Evolutionary conservation across 345 rosid genomes (phyloP).

Genomic region (Camelina hispida): DNA sequence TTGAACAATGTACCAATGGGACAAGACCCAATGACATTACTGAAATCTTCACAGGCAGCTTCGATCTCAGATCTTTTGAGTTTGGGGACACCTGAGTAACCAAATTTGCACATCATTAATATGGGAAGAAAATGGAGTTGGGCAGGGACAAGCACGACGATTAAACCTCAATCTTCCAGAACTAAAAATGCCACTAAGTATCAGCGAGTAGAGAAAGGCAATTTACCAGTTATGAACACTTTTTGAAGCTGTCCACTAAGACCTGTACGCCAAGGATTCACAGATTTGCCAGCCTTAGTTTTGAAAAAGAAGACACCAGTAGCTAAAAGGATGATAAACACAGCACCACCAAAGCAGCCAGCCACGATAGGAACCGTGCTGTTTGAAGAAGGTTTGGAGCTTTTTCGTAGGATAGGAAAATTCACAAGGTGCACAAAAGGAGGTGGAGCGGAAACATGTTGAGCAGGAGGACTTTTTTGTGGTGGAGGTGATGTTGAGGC

Average conservation of each 20-base stretch:
- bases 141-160: not conserved
- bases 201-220: slow-evolving; percentile 1
- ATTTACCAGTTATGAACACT: slow-evolving; percentile 81
- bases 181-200: slow-evolving; percentile 6
- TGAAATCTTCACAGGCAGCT: slow-evolving; percentile 97
- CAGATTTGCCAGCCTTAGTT: slow-evolving; percentile 72
- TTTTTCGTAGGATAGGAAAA: slow-evolving; percentile 18
- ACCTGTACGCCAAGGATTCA: slow-evolving; percentile 93
- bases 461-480: slow-evolving; percentile 1
- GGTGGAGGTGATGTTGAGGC: slow-evolving; percentile 16
- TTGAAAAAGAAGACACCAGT: slow-evolving; percentile 51
- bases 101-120: slow-evolving; percentile 8
- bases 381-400: slow-evolving; percentile 16
- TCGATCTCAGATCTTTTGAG: slow-evolving; percentile 88
- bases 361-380: slow-evolving; percentile 30
- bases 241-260: slow-evolving; percentile 95
- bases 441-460: slow-evolving; percentile 37
- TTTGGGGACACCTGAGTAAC: slow-evolving; percentile 79
- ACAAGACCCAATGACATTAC: slow-evolving; percentile 83
- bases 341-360: slow-evolving; percentile 48
- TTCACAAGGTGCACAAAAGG: slow-evolving; percentile 2
- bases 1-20: slow-evolving; percentile 78
- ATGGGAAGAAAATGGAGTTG: not conserved
- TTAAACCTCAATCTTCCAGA: slow-evolving; percentile 8
- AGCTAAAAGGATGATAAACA: slow-evolving; percentile 46